Evolutionary conservation across 805 yeast species (phyloP), one percentile per base, ranked within the genome.

Genomic region (Myxozyma udenii): DNA sequence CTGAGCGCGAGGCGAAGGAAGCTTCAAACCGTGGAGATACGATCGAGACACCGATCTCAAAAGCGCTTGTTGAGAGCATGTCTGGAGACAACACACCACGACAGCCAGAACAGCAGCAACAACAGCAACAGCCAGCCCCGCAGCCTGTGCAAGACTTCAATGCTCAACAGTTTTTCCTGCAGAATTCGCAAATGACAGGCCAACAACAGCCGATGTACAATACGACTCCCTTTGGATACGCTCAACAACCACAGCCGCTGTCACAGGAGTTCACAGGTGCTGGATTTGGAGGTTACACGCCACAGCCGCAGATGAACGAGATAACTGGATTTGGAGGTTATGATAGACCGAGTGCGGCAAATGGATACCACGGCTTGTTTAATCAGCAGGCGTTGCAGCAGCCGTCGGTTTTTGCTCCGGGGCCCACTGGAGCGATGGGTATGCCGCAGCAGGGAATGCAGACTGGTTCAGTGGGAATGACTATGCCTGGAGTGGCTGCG

Each of bases 1-100:
- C 80, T 36, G 91, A 86, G 62, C 82, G 79, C 68, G 76, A 72
- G 46, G 74, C 68, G 21, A 74, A 75, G 49, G 60, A 53, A 2
- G 44, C 56, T 44, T 46, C 48, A 23, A 48, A 49, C 41, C 41
- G 45, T 14, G 6, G 68, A 32, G 69, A 62, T 57, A 46, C 35
- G 12, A 33, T 30, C 28, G 47, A 21, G 60, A 68, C 66, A 49
- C 70, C 64, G 56, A 46, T 36, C 25, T 47, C 49, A 14, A 35
- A 40, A 35, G 45, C 40, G 7, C 36, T 41, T 24, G 30, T 28
- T 38, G 43, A 26, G 6, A 41, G 32, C 11, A 41, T 37, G 7
- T 45, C 36, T 22, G 49, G 30, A 28, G 33, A 28, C 9, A 9
- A 9, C 14, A 9, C 9, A 28, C 33, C 9, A 25, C 41, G 26